These are phyloP conservation scores for Annulohypoxylon moriforme DNA, from an alignment of 495 filamentous ascomycete species.

Conservation along the genomic window DNA sequence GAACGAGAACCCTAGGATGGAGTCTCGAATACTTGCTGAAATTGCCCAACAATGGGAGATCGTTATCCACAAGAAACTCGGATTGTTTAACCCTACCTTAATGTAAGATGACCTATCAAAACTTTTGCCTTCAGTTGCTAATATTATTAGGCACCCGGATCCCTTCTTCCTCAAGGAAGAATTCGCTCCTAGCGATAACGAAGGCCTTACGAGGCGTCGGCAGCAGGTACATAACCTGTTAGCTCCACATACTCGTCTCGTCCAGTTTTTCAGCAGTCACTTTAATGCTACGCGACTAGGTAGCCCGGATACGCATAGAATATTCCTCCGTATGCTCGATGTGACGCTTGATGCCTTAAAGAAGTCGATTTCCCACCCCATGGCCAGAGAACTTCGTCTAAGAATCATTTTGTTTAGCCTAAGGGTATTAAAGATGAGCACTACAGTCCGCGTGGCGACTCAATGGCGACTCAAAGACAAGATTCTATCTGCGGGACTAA, in stretches of 20 bases:
- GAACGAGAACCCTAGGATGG: slow-evolving; percentile 91
- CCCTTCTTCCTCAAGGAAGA: slow-evolving; percentile 92
- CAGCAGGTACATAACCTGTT: slow-evolving; percentile 81
- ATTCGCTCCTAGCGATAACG: slow-evolving; percentile 89
- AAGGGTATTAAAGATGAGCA: slow-evolving; percentile 76
- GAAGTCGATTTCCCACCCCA: slow-evolving; percentile 77
- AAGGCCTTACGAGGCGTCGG: slow-evolving; percentile 76
- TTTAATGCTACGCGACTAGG: slow-evolving; percentile 89
- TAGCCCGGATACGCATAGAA: slow-evolving; percentile 78
- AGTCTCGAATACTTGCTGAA: slow-evolving; percentile 82
- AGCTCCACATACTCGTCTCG: slow-evolving; percentile 83
- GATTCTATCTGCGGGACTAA: slow-evolving; percentile 83
- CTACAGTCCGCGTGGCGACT: slow-evolving; percentile 65
- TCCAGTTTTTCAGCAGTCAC: slow-evolving; percentile 92
- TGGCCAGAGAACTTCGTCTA: slow-evolving; percentile 90
- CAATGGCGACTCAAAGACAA: slow-evolving; percentile 87
- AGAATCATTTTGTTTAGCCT: slow-evolving; percentile 86
- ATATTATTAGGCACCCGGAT: slow-evolving; percentile 72
- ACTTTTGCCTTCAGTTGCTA: slow-evolving; percentile 37
- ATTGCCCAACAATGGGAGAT: slow-evolving; percentile 88
- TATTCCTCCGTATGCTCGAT: slow-evolving; percentile 82
- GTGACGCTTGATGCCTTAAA: slow-evolving; percentile 78
- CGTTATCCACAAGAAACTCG: slow-evolving; percentile 76
- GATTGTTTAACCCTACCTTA: slow-evolving; percentile 82
- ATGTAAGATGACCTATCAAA: slow-evolving; percentile 54